phyloP scores from a whole-genome alignment of 306 rosid species.

The Boehmeria nivea region DNA sequence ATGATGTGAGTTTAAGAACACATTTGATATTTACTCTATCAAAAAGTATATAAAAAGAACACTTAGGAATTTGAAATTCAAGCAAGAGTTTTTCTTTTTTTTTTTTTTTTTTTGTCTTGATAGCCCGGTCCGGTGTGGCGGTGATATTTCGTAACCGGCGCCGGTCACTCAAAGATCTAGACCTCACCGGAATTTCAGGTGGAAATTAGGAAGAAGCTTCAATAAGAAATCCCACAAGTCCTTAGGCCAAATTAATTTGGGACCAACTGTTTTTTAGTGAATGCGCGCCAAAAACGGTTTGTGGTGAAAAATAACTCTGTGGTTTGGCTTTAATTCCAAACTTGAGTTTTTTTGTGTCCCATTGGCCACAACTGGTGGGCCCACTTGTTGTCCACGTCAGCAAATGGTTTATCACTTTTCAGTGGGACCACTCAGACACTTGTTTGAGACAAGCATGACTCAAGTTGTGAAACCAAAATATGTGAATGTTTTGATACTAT shows the following conservation, averaged over 20 bases:
- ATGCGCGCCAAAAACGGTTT: slow-evolving; percentile 49
- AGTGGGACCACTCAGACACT: neutral
- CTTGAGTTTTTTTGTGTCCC: neutral
- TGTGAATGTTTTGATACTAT: no score
- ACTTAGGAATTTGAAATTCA: slow-evolving; percentile 7
- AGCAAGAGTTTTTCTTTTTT: slow-evolving; percentile 30
- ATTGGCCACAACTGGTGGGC: neutral
- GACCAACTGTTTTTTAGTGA: slow-evolving; percentile 33
- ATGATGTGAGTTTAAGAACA: no score
- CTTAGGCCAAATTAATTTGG: slow-evolving; percentile 31
- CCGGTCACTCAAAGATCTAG: slow-evolving; percentile 45
- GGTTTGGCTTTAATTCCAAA: neutral
- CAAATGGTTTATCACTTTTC: neutral
- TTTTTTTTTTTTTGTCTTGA: neutral
- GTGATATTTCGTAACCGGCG: slow-evolving; percentile 27
- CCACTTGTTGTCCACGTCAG: neutral
- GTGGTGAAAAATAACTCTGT: slow-evolving; percentile 11
- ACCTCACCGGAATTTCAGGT: slow-evolving; percentile 24
- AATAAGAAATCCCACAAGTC: slow-evolving; percentile 23
- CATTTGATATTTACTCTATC: no score
- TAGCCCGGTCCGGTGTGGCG: slow-evolving; percentile 17
- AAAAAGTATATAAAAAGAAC: no score
- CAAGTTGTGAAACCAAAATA: no score
- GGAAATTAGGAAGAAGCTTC: slow-evolving; percentile 16
- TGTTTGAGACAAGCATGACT: no score